Conservation (phyloP, 257 asterid genomes). For the Gynochthodes officinalis region DNA sequence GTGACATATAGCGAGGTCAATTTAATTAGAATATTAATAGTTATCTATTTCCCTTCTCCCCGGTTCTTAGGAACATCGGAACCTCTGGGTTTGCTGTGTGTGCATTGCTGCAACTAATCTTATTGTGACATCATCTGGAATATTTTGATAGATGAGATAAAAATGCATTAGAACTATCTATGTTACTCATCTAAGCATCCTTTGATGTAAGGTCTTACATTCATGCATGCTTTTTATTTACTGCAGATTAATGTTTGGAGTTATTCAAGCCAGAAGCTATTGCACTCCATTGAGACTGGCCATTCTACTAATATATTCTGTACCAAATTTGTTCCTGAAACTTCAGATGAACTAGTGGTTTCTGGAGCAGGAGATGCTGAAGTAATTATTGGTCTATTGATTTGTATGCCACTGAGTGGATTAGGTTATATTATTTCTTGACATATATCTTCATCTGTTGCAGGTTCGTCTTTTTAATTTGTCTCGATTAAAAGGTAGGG, state of each 20-base stretch:
- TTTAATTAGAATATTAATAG: not conserved
- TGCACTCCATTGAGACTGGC: slow-evolving; percentile 91
- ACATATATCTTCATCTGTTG: slow-evolving; percentile 19
- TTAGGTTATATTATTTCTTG: not conserved
- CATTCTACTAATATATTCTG: slow-evolving; percentile 95
- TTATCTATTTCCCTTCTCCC: not conserved
- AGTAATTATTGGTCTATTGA: slow-evolving; percentile 43
- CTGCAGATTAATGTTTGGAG: slow-evolving; percentile 94
- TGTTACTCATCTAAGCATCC: not conserved
- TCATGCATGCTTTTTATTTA: slow-evolving; percentile 11
- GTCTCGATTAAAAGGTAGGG: slow-evolving; percentile 59
- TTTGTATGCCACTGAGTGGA: slow-evolving; percentile 5
- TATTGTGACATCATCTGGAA: not conserved
- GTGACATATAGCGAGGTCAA: not conserved
- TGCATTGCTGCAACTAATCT: not conserved
- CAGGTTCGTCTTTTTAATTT: slow-evolving; percentile 94
- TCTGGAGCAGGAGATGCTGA: slow-evolving; percentile 99
- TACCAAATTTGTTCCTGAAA: slow-evolving; percentile 91
- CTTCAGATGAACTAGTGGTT: slow-evolving; percentile 85
- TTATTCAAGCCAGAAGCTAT: slow-evolving; percentile 59
- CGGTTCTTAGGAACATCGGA: not conserved
- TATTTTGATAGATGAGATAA: not conserved
- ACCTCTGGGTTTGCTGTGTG: not conserved
- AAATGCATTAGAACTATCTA: not conserved
- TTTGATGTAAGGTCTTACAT: not conserved